Evolutionary conservation across 2,329 filamentous ascomycete species (phyloP).

Genomic region (Neopestalotiopsis sp.): DNA sequence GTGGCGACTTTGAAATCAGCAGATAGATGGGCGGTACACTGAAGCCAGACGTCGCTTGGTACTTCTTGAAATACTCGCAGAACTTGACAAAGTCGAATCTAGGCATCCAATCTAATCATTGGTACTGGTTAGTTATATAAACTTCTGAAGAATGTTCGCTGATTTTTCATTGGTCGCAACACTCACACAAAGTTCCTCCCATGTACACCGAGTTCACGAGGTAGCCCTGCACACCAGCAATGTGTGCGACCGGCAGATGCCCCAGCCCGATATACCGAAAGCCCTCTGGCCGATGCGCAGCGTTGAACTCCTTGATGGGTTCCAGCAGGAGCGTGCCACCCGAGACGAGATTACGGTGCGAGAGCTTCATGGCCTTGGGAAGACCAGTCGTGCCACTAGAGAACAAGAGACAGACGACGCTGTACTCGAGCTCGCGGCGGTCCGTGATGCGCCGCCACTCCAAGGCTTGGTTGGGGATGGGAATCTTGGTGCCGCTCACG

Average conservation of each 20-base stretch:
- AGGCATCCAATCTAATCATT: slow-evolving; percentile 60
- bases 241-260: slow-evolving; percentile 52
- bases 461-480: slow-evolving; percentile 44
- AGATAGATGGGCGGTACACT: slow-evolving; percentile 67
- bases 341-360: slow-evolving; percentile 51
- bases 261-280: slow-evolving; percentile 43
- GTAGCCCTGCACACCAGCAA: slow-evolving; percentile 52
- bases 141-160: background rate
- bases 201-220: slow-evolving; percentile 47
- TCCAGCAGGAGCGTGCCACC: slow-evolving; percentile 38
- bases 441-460: slow-evolving; percentile 62
- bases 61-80: slow-evolving; percentile 54
- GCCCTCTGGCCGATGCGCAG: slow-evolving; percentile 27
- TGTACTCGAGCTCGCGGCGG: slow-evolving; percentile 45
- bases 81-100: slow-evolving; percentile 63
- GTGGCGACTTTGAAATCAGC: slow-evolving; percentile 60
- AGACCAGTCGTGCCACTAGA: slow-evolving; percentile 55
- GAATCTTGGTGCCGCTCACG: slow-evolving; percentile 34
- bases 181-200: slow-evolving; percentile 49
- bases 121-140: background rate
- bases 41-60: slow-evolving; percentile 60
- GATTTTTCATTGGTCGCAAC: background rate
- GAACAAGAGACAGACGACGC: slow-evolving; percentile 50
- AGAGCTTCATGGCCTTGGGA: slow-evolving; percentile 53
- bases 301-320: slow-evolving; percentile 36